Evolutionary conservation across 202 grass and related monocot genomes (phyloP), one percentile per base, ranked within the genome.

Genomic region (Alloteropsis angusta): DNA sequence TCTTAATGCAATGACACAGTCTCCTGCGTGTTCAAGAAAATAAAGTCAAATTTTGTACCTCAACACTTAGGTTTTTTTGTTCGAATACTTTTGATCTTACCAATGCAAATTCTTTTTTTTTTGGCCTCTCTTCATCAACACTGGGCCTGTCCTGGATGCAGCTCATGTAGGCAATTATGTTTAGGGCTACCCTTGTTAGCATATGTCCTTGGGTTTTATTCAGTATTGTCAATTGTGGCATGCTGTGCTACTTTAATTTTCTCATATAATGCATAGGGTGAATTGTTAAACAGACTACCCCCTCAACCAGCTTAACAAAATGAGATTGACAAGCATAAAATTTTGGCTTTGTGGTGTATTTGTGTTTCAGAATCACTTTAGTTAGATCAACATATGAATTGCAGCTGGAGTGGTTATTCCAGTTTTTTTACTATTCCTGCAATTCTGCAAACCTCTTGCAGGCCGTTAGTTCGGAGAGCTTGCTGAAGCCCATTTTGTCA

Each of bases 401-500:
- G 60, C 14, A 67, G 22, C 4, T 47, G 52, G 42, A 66, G 17
- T 58, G 38, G 32, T 63, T n/a, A 43, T 47, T 58, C 38, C 4
- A 1, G 4, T 59, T 46, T 67, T 5, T 21, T 26, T 23, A 78
- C 16, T 74, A 69, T 76, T 83, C 44, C 1, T 68, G n/a, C 52
- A 69, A 80, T 83, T 37, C 1, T 68, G n/a, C 52, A 67, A 76
- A 36, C 25, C 81, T 71, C 18, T 43, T 76, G 68, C 50, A 97
- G 94, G 82, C 70, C 57, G 87, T 97, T 73, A 84, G 80, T 64
- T 90, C 91, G 36, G 94, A 97, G 83, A 90, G 82, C 61, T 86
- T 97, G 61, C 80, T 94, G 81, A 97, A 90, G 65, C 89, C 91
- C 37, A 94, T 97, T 69, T 46, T 94, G n/a, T 97, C 94, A 39